Conservation (phyloP, 192 early-diverging fungal species). For the Backusella australiensis region DNA sequence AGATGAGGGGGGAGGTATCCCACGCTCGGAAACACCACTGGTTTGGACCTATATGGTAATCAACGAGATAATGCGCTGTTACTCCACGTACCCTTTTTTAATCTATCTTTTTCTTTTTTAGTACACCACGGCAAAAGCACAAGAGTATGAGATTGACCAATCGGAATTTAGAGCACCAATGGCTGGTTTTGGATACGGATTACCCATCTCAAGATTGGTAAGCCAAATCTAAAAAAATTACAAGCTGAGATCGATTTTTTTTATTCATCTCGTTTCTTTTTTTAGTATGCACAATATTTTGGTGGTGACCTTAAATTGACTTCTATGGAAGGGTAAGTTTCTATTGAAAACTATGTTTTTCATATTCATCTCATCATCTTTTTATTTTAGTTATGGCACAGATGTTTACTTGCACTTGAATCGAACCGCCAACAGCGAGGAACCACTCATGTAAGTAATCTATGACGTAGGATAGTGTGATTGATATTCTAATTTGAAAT, state of each 20-base stretch:
- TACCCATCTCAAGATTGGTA: conserved; percentile 79
- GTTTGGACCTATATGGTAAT: conserved; percentile 93
- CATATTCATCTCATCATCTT: not conserved
- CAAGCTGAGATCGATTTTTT: not conserved
- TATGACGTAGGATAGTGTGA: not conserved
- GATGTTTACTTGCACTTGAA: conserved; percentile 95
- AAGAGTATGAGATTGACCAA: conserved; percentile 64
- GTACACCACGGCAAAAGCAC: conserved; percentile 76
- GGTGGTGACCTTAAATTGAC: conserved; percentile 93
- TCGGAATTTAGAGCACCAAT: conserved; percentile 81
- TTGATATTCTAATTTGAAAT: not conserved
- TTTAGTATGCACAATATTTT: conserved; percentile 91
- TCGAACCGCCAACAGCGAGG: conserved; percentile 83
- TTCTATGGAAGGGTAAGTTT: conserved; percentile 85
- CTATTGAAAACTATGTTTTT: not conserved
- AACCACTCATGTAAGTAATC: conserved; percentile 64
- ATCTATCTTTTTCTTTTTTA: conserved; percentile 9
- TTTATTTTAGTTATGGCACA: conserved; percentile 65
- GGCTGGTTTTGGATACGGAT: conserved; percentile 92
- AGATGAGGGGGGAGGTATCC: conserved; percentile 94
- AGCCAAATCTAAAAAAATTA: conserved; percentile 8
- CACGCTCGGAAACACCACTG: conserved; percentile 79
- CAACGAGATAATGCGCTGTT: not conserved
- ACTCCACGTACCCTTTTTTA: not conserved
- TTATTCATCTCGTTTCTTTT: not conserved